A percentile compares a stretch with the other conserved stretches of the same genome.
Evolutionary conservation across 768 basidiomycete genomes (phyloP).

Genomic region (Strobilomyces confusus): DNA sequence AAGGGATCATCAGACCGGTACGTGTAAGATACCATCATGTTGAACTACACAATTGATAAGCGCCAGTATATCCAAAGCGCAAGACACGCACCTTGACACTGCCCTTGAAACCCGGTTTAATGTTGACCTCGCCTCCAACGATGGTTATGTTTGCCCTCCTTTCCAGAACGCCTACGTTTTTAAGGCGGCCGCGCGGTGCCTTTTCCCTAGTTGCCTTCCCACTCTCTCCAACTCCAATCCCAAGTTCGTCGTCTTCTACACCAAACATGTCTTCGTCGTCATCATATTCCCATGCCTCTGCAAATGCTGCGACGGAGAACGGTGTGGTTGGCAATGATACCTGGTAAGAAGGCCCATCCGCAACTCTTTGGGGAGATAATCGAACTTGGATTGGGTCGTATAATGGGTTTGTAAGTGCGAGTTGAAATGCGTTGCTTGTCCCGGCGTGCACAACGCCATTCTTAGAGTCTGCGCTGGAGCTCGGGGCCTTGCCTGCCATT

Average conservation of each 20-base stretch:
- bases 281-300: slow-evolving; percentile 98
- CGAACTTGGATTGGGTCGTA: slow-evolving; percentile 94
- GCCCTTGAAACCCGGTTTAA: slow-evolving; percentile 75
- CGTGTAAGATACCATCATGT: slow-evolving; percentile 90
- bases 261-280: slow-evolving; percentile 86
- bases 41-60: slow-evolving; percentile 57
- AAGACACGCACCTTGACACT: slow-evolving; percentile 63
- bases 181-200: slow-evolving; percentile 43
- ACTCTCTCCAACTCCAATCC: slow-evolving; percentile 27
- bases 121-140: slow-evolving; percentile 84
- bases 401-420: slow-evolving; percentile 90
- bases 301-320: slow-evolving; percentile 85
- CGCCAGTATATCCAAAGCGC: neutral
- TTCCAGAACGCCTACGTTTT: slow-evolving; percentile 80
- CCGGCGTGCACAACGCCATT: slow-evolving; percentile 60
- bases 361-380: slow-evolving; percentile 67
- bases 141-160: slow-evolving; percentile 85
- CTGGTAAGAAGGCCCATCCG: slow-evolving; percentile 52
- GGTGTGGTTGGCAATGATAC: slow-evolving; percentile 72
- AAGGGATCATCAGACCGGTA: slow-evolving; percentile 87
- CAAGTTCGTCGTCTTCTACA: slow-evolving; percentile 37
- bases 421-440: slow-evolving; percentile 78
- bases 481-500: slow-evolving; percentile 34
- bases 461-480: slow-evolving; percentile 36
- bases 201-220: slow-evolving; percentile 43